Evolutionary conservation across 2,329 filamentous ascomycete species (phyloP).

Genomic region (Pyricularia grisea): DNA sequence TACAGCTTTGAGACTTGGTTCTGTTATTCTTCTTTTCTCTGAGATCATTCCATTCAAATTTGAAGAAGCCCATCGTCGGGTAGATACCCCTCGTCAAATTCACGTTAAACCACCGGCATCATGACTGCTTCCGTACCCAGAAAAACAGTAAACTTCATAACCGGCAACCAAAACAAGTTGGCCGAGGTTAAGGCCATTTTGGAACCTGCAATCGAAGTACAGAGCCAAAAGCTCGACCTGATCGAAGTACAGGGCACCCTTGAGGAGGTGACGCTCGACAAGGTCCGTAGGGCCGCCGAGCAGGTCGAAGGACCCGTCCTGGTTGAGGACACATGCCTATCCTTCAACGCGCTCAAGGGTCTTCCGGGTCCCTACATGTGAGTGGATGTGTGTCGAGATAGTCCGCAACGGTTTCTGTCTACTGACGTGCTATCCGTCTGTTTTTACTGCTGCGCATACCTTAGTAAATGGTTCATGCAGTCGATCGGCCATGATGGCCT

Average conservation of each 20-base stretch:
- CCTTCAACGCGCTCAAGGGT: conserved; percentile 84
- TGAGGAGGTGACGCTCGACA: conserved; percentile 83
- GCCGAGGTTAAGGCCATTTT: conserved; percentile 83
- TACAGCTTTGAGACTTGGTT: not conserved
- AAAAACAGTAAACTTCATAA: conserved; percentile 73
- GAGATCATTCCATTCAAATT: too few species aligned
- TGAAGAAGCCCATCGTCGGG: not conserved
- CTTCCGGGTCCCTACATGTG: conserved; percentile 95
- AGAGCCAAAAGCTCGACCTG: conserved; percentile 68
- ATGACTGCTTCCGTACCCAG: not conserved
- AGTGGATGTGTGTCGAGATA: conserved; percentile 17
- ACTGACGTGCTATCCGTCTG: not conserved
- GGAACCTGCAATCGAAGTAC: conserved; percentile 61
- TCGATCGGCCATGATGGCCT: conserved; percentile 74
- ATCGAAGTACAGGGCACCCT: conserved; percentile 87
- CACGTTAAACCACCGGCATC: not conserved
- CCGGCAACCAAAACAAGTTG: conserved; percentile 91
- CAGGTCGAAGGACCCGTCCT: conserved; percentile 77
- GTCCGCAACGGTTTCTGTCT: not conserved
- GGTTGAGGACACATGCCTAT: conserved; percentile 91
- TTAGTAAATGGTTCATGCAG: conserved; percentile 88
- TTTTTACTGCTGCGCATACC: not conserved
- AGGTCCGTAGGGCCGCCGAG: conserved; percentile 74
- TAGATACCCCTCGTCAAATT: not conserved
- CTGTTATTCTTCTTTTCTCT: not conserved